phyloP scores from a whole-genome alignment of 164 flowering plant genomes.

The Liriodendron chinense region DNA sequence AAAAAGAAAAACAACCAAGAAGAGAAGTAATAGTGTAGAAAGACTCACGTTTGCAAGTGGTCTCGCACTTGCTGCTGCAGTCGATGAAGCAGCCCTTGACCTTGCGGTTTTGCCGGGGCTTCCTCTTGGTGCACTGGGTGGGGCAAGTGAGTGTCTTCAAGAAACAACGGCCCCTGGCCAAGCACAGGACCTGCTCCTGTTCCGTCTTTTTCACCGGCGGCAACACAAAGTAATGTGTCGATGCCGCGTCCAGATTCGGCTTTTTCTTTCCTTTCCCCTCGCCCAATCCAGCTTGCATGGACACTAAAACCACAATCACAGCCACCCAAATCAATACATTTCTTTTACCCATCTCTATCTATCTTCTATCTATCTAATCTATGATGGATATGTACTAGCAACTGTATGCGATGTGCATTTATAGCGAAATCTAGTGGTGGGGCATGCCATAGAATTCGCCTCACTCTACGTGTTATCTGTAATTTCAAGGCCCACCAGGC shows the following conservation, averaged over 20 bases:
- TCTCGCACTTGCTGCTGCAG: slow-evolving; percentile 63
- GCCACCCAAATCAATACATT: background rate
- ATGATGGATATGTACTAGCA: background rate
- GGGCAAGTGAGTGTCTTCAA: slow-evolving; percentile 43
- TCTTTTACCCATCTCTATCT: background rate
- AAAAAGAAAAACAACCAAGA: background rate
- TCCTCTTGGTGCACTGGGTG: slow-evolving; percentile 42
- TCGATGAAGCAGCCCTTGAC: slow-evolving; percentile 55
- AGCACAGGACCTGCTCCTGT: slow-evolving; percentile 39
- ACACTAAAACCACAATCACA: slow-evolving; percentile 2
- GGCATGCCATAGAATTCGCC: background rate
- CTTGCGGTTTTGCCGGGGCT: slow-evolving; percentile 51
- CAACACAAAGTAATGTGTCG: slow-evolving; percentile 30
- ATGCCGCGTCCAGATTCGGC: slow-evolving; percentile 15
- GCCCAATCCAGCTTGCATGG: background rate
- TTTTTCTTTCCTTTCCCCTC: background rate
- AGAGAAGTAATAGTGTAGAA: background rate
- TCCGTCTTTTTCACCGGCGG: slow-evolving; percentile 18
- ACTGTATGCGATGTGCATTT: background rate
- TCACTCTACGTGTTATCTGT: background rate
- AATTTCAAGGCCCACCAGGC: too few relatives aligned
- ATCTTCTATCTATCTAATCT: too few relatives aligned
- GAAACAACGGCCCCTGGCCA: slow-evolving; percentile 29
- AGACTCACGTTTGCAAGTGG: slow-evolving; percentile 57
- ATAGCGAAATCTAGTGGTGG: too few relatives aligned